Percentiles rank a stretch among this genome's conserved stretches.
phyloP scores from a whole-genome alignment of 2,329 filamentous ascomycete species.

The Aspergillus proliferans region DNA sequence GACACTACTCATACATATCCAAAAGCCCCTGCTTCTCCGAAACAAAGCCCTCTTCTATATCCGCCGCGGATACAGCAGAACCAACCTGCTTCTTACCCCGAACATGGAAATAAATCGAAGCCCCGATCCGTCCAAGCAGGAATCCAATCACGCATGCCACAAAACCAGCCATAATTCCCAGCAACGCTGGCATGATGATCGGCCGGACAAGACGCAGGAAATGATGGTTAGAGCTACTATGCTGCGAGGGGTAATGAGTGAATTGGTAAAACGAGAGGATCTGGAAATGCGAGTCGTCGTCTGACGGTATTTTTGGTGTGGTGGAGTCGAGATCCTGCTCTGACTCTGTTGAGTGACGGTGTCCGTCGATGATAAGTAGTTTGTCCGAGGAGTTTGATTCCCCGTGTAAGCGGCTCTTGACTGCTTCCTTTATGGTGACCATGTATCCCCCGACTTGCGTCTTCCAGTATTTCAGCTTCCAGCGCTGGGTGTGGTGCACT shows the following conservation, averaged over 20 bases:
- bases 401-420: constrained; percentile 3
- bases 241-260: constrained; percentile 16
- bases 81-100: neutral
- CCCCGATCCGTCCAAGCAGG: constrained; percentile 22
- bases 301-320: neutral
- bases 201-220: constrained; percentile 27
- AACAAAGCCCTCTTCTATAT: constrained; percentile 7
- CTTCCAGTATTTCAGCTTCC: constrained; percentile 21
- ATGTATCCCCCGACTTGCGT: constrained; percentile 16
- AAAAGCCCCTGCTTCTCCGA: constrained; percentile 14
- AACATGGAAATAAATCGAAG: constrained; percentile 9
- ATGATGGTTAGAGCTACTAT: constrained; percentile 12
- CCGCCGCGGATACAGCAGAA: neutral
- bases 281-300: neutral
- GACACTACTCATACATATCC: neutral
- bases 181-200: constrained; percentile 33
- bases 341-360: neutral
- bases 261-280: constrained; percentile 7
- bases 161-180: constrained; percentile 33
- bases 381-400: neutral
- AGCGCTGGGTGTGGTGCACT: constrained; percentile 2
- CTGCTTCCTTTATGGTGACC: constrained; percentile 12
- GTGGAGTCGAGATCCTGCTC: neutral
- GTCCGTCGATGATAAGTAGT: neutral
- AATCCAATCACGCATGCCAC: constrained; percentile 34